Percentiles rank a stretch among this genome's conserved stretches.
These are phyloP conservation scores for Nemania abortiva DNA, from an alignment of 2,329 filamentous ascomycete species.

Conservation along the genomic window DNA sequence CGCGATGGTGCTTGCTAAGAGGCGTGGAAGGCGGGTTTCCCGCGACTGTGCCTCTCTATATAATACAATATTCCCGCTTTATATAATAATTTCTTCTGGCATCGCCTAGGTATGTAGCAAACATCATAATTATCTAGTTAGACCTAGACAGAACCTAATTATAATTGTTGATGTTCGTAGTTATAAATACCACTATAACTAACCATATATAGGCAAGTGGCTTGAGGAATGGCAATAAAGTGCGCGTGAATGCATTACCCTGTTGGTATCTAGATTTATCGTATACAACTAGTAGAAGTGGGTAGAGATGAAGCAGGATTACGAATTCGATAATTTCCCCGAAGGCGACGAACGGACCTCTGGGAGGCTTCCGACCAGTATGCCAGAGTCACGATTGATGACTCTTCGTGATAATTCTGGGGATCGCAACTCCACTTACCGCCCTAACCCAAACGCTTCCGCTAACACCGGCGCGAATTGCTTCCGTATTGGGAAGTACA, in stretches of 20 bases:
- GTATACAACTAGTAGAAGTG: background rate
- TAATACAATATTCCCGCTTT: no score
- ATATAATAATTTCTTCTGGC: no score
- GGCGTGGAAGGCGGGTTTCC: no score
- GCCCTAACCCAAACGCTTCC: background rate
- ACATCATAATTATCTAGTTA: no score
- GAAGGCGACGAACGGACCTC: background rate
- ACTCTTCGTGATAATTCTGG: background rate
- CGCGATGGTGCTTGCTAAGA: no score
- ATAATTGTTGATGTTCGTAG: no score
- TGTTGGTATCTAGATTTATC: background rate
- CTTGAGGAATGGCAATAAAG: background rate
- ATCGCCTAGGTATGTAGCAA: no score
- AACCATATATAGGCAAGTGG: background rate
- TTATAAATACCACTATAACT: background rate
- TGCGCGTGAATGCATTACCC: background rate
- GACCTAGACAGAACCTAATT: no score
- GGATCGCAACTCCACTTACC: background rate
- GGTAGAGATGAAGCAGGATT: background rate
- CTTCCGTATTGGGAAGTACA: constrained; percentile 25
- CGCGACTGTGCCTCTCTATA: no score
- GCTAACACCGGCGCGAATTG: constrained; percentile 31
- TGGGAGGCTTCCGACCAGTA: background rate
- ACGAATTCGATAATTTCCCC: background rate
- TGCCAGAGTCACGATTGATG: background rate